Evolutionary conservation across 2,329 filamentous ascomycete genomes (phyloP).

Genomic region (Ilyonectria sp.): DNA sequence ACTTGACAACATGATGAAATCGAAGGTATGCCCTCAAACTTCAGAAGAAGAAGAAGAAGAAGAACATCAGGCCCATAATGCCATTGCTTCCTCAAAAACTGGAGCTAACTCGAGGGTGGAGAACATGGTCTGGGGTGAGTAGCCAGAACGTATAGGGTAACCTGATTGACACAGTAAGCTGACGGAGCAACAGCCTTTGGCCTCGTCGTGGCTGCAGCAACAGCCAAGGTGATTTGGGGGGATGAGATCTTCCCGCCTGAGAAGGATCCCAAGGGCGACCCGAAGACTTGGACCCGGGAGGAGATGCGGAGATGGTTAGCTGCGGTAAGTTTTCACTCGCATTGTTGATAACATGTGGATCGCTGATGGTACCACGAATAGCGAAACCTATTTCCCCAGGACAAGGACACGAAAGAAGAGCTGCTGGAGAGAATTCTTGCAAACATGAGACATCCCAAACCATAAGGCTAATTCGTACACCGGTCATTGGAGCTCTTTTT

Average conservation of each 20-base stretch:
- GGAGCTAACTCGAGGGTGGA: conserved; percentile 51
- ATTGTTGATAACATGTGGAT: background rate
- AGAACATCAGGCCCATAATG: background rate
- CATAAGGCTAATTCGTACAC: background rate
- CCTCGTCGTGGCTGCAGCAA: conserved; percentile 84
- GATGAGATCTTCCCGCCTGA: conserved; percentile 85
- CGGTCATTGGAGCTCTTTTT: background rate
- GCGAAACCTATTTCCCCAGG: conserved; percentile 64
- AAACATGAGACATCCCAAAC: conserved; percentile 59
- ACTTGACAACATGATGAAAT: conserved; percentile 45
- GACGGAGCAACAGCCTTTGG: conserved; percentile 75
- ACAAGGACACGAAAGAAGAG: conserved; percentile 61
- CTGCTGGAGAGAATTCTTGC: conserved; percentile 62
- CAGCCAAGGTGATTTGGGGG: conserved; percentile 89
- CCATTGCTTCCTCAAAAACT: background rate
- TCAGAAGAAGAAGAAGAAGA: background rate
- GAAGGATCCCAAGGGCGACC: conserved; percentile 83
- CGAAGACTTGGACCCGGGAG: conserved; percentile 79
- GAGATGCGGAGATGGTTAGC: conserved; percentile 87
- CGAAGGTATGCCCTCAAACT: conserved; percentile 38
- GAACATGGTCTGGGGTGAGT: conserved; percentile 79
- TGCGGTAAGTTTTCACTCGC: conserved; percentile 67
- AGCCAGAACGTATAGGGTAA: conserved; percentile 41
- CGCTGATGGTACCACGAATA: conserved; percentile 40
- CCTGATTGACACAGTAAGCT: conserved; percentile 10